Evolutionary conservation across 345 rosid species (phyloP).

Genomic region (Melaleuca alternifolia): DNA sequence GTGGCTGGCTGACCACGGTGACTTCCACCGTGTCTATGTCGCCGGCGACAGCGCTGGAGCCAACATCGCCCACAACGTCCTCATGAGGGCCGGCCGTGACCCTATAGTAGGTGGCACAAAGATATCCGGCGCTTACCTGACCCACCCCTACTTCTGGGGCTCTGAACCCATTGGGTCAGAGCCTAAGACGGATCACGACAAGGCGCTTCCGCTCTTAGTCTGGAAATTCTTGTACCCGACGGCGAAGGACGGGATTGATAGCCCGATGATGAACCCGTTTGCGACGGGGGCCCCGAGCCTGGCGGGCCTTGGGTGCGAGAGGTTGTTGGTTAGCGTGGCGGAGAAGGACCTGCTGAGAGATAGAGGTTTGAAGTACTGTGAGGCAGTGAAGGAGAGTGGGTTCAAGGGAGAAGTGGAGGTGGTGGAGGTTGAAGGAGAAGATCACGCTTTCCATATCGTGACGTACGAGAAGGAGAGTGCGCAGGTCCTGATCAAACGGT

Average conservation of each 20-base stretch:
- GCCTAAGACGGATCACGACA: not conserved
- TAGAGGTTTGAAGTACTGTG: conserved; percentile 16
- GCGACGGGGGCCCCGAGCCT: conserved; percentile 18
- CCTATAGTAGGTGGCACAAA: conserved; percentile 5
- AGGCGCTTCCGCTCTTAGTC: not conserved
- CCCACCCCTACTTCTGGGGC: conserved; percentile 46
- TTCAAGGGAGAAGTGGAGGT: conserved; percentile 30
- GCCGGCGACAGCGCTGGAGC: conserved; percentile 44
- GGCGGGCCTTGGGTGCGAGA: conserved; percentile 16
- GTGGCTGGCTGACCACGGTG: conserved; percentile 24
- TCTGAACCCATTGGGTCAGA: conserved; percentile 31
- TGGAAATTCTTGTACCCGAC: conserved; percentile 25
- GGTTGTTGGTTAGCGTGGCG: conserved; percentile 23
- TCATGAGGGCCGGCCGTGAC: conserved; percentile 17
- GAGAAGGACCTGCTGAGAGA: conserved; percentile 18
- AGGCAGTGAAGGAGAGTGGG: conserved; percentile 24
- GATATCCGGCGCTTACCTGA: conserved; percentile 18
- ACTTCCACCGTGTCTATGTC: conserved; percentile 16
- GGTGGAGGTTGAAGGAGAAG: conserved; percentile 16
- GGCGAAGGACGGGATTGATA: conserved; percentile 14
- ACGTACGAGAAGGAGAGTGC: conserved; percentile 14
- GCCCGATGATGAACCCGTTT: conserved; percentile 27
- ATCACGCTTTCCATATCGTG: conserved; percentile 32
- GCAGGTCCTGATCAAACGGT: conserved; percentile 9
- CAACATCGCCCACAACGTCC: conserved; percentile 18